Percentiles rank a stretch among this genome's conserved stretches.
These are phyloP conservation scores for Epichloe coenophiala DNA, from an alignment of 2,329 filamentous ascomycete species.

Conservation along the genomic window DNA sequence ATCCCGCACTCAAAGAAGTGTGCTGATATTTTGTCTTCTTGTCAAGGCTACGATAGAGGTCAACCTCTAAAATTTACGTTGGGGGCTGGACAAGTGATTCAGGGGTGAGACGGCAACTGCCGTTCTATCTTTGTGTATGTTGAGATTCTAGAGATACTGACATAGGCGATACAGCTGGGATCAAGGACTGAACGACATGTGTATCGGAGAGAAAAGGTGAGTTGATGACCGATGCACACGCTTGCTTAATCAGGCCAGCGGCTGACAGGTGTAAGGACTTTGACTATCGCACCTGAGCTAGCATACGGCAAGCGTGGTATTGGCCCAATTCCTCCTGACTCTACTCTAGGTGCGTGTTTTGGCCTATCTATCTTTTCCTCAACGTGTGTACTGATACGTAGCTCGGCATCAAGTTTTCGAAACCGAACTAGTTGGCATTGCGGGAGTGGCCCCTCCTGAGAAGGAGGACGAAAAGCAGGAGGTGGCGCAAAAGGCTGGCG, in stretches of 20 bases:
- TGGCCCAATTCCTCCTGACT: conserved; percentile 72
- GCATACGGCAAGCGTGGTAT: conserved; percentile 67
- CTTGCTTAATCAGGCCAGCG: not conserved
- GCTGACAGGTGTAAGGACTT: conserved; percentile 34
- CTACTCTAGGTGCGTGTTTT: conserved; percentile 52
- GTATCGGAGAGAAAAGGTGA: conserved; percentile 76
- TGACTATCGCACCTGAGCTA: conserved; percentile 79
- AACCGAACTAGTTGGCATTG: conserved; percentile 77
- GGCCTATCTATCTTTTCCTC: conserved; percentile 1
- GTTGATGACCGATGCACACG: conserved; percentile 6
- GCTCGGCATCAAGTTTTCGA: conserved; percentile 54
- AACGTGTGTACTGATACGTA: conserved; percentile 7
- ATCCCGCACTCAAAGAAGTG: not conserved
- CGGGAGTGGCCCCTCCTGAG: conserved; percentile 45
- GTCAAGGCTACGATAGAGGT: conserved; percentile 55
- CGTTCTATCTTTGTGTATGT: not conserved
- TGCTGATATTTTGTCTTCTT: not conserved
- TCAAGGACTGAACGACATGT: conserved; percentile 81
- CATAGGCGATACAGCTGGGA: conserved; percentile 53
- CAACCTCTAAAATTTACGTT: conserved; percentile 67
- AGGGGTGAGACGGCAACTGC: conserved; percentile 44
- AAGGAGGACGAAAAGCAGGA: conserved; percentile 15
- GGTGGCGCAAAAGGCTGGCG: conserved; percentile 11
- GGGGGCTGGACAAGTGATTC: conserved; percentile 73
- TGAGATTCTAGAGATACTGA: conserved; percentile 8